These are phyloP conservation scores for Paecilomyces formosus DNA, from an alignment of 2,329 filamentous ascomycete genomes.

Conservation along the genomic window DNA sequence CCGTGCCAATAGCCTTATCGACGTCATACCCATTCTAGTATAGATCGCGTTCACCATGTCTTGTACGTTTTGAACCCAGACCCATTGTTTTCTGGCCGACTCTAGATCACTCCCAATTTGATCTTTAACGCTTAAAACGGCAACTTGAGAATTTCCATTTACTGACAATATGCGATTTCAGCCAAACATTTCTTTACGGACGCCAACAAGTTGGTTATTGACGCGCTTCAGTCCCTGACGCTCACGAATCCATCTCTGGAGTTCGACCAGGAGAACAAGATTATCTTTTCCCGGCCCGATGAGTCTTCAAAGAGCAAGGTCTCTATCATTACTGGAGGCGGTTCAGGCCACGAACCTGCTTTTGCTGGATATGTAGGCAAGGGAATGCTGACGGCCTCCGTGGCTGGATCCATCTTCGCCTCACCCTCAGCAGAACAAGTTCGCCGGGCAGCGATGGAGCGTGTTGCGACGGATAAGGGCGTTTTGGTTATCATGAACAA, in stretches of 20 bases:
- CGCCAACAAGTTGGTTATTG: slow-evolving; percentile 67
- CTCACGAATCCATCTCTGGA: slow-evolving; percentile 77
- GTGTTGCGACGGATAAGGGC: slow-evolving; percentile 64
- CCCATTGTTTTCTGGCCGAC: neutral
- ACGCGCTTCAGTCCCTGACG: slow-evolving; percentile 69
- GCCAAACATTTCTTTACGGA: slow-evolving; percentile 86
- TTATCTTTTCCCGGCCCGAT: slow-evolving; percentile 65
- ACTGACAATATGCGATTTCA: slow-evolving; percentile 14
- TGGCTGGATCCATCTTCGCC: slow-evolving; percentile 82
- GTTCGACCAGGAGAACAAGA: slow-evolving; percentile 72
- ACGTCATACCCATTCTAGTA: neutral
- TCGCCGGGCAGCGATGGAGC: slow-evolving; percentile 62
- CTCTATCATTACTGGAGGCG: slow-evolving; percentile 79
- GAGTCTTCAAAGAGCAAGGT: slow-evolving; percentile 53
- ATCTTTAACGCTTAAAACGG: neutral
- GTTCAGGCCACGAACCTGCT: slow-evolving; percentile 82
- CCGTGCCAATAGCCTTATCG: neutral
- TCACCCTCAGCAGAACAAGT: slow-evolving; percentile 78
- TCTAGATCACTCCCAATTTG: neutral
- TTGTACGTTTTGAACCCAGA: slow-evolving; percentile 16
- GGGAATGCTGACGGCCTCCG: slow-evolving; percentile 71
- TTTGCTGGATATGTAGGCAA: slow-evolving; percentile 79
- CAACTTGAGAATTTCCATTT: neutral
- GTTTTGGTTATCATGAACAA: slow-evolving; percentile 94
- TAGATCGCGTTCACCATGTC: slow-evolving; percentile 21